Conservation (phyloP, 148 eudicot species). For the Cornus suecica region DNA sequence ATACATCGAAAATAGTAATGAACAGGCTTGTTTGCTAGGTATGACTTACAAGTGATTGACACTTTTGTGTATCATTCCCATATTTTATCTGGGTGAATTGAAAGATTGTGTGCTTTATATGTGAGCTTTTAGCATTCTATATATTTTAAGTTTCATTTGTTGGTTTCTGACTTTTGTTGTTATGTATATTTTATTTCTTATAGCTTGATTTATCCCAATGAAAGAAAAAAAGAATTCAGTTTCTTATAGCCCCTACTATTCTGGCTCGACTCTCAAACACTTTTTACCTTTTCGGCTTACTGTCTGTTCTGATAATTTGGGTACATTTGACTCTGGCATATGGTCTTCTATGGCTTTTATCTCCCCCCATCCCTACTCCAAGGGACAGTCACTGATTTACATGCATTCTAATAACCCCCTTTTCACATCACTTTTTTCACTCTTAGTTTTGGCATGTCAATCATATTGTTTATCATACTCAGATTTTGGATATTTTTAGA, state of each 20-base stretch:
- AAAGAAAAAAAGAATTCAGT: neutral
- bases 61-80: neutral
- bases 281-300: neutral
- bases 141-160: neutral
- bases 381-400: neutral
- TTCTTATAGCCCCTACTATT: neutral
- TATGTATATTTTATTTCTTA: neutral
- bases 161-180: neutral
- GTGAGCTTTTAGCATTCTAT: neutral
- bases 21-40: neutral
- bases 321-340: too few species aligned
- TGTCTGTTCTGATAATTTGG: neutral
- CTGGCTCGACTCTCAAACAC: constrained; percentile 3
- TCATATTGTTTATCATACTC: neutral
- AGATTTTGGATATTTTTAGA: constrained; percentile 37
- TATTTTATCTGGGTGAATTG: neutral
- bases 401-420: neutral
- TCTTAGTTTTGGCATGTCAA: constrained; percentile 6
- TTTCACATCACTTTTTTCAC: neutral
- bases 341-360: neutral
- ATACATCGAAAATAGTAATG: neutral
- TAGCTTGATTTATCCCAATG: too few species aligned
- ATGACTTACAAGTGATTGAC: neutral
- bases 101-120: neutral
- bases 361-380: neutral